phyloP scores from a whole-genome alignment of 2,329 filamentous ascomycete species.

The Paramyrothecium sp. region DNA sequence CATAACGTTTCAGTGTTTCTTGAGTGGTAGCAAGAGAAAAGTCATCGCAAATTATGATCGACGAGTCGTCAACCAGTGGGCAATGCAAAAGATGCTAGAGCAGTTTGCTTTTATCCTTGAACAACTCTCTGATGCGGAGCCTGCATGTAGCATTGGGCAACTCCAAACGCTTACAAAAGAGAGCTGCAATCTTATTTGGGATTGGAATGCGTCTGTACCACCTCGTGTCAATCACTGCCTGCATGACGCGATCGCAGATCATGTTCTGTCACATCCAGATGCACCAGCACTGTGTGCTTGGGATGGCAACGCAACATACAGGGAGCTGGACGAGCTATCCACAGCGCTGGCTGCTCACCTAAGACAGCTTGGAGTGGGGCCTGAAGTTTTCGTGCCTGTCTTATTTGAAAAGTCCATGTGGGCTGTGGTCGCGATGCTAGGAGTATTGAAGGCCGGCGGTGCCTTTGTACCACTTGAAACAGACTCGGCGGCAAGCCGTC shows the following conservation, averaged over 20 bases:
- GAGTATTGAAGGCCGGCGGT: conserved; percentile 21
- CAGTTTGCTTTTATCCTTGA: not conserved
- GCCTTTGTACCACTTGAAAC: conserved; percentile 15
- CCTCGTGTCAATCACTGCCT: conserved; percentile 12
- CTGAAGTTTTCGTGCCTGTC: conserved; percentile 13
- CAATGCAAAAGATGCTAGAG: not conserved
- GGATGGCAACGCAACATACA: conserved; percentile 35
- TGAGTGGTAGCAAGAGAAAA: not conserved
- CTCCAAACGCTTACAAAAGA: not conserved
- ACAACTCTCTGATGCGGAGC: not conserved
- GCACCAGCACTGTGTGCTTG: conserved; percentile 19
- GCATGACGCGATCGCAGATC: conserved; percentile 11
- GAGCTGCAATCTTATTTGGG: no score
- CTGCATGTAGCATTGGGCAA: not conserved
- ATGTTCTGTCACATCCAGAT: conserved; percentile 10
- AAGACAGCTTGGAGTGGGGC: conserved; percentile 20
- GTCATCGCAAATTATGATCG: not conserved
- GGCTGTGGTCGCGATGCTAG: conserved; percentile 19
- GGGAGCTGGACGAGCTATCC: conserved; percentile 36
- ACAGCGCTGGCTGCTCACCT: conserved; percentile 35
- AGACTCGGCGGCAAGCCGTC: not conserved
- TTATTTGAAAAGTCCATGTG: conserved; percentile 20
- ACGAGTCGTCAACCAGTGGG: not conserved
- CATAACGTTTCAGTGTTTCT: not conserved
- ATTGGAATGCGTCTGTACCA: conserved; percentile 1